Base-by-base conservation (phyloP, 345 rosid species). In the Corymbia maculata region DNA sequence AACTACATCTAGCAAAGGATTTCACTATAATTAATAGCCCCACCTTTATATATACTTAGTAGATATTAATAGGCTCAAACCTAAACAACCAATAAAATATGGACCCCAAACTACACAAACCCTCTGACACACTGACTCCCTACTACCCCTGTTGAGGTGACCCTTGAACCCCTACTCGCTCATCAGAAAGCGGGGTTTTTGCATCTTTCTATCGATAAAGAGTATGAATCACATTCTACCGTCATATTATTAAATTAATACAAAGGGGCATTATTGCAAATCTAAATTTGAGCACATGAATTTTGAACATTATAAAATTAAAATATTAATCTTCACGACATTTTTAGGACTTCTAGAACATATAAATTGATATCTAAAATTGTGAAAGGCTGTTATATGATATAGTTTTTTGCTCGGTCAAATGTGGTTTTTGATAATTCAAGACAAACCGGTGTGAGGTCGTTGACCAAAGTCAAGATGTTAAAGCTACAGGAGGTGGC, bases 91-190 rank as follows among this genome's bases (percentile, higher is more conserved):
- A 59, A 59, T 59, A 59, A 59, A 10, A 59, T 59, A 59, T 11
- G 6, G 14, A 6, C 7, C 30, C 1, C 66, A 59, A 59, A 59
- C 7, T 59, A 24, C 24, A 59, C 2, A 26, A 59, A 26, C 28
- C n/a, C 66, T 26, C 30, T 26, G 11, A n/a, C 6, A n/a, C 6
- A 3, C 24, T 0, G 12, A 2, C 3, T 0, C 64, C 0, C 3
- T 10, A 10, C 6, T 26, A 26, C n/a, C 66, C 9, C 0, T 24
- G 1, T 0, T 0, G 1, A 59, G 0, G 12, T 26, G 30, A 3
- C 14, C 66, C 1, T n/a, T 13, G 4, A 4, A 59, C 30, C 13
- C 30, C 9, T 24, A 2, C 13, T 1, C 1, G 10, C 61, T 55
- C 5, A 24, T 0, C 61, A 22, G 3, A 22, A 1, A 22, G 61